Evolutionary conservation across 495 filamentous ascomycete species (phyloP).

Genomic region (Neurospora sublineolata): DNA sequence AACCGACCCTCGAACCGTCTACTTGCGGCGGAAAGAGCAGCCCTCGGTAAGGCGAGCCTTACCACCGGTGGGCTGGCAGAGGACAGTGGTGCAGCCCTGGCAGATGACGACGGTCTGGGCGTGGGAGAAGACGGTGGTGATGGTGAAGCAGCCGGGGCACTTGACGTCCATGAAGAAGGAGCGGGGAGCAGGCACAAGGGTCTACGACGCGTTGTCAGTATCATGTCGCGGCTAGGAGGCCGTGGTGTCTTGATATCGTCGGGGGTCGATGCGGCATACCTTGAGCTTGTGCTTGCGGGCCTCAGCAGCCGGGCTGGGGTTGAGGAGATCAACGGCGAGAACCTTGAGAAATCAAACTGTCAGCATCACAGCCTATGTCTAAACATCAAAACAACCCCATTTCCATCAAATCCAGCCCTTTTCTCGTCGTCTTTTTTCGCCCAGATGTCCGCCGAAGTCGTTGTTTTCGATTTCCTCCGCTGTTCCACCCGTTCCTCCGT

Average conservation of each 20-base stretch:
- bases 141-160: slow-evolving; percentile 99
- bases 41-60: slow-evolving; percentile 97
- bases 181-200: slow-evolving; percentile 84
- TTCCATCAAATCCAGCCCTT: neutral
- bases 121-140: slow-evolving; percentile 99
- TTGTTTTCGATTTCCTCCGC: neutral
- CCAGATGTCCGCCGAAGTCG: neutral
- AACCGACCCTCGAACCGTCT: slow-evolving; percentile 43
- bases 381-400: neutral
- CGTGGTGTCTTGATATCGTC: neutral
- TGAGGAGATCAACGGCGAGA: slow-evolving; percentile 99
- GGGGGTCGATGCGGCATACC: slow-evolving; percentile 46
- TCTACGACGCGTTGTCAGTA: slow-evolving; percentile 40
- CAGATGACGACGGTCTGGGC: slow-evolving; percentile 99
- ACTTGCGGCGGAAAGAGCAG: slow-evolving; percentile 99
- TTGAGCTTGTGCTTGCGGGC: slow-evolving; percentile 99
- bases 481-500: neutral
- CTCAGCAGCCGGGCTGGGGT: slow-evolving; percentile 90
- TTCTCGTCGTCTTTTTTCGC: neutral
- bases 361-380: slow-evolving; percentile 18
- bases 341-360: slow-evolving; percentile 49
- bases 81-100: slow-evolving; percentile 90
- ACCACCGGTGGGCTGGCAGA: slow-evolving; percentile 95
- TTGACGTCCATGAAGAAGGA: slow-evolving; percentile 99
- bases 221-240: neutral